A percentile compares a stretch with the other conserved stretches of the same genome.
These are phyloP conservation scores for Rosellinia necatrix DNA, from an alignment of 2,329 filamentous ascomycete genomes.

Conservation along the genomic window DNA sequence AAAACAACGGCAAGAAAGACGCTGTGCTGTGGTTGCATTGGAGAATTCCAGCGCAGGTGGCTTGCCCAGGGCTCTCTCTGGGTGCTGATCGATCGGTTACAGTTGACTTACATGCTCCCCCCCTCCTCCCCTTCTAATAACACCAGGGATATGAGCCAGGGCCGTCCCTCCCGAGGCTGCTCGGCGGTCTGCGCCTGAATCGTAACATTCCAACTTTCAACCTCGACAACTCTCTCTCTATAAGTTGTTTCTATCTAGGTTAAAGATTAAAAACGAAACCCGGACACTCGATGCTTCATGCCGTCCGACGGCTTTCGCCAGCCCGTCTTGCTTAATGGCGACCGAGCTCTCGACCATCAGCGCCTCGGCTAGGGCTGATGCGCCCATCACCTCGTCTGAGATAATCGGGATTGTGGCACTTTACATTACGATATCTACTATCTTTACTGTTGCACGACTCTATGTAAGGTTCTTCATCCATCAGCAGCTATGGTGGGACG, in stretches of 20 bases:
- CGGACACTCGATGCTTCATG: neutral
- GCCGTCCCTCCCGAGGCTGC: neutral
- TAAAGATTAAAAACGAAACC: too few relatives aligned
- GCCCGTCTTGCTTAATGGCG: slow-evolving; percentile 5
- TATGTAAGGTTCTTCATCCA: slow-evolving; percentile 31
- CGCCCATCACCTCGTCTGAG: slow-evolving; percentile 20
- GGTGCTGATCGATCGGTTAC: neutral
- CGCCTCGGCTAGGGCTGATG: slow-evolving; percentile 23
- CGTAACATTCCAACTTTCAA: too few relatives aligned
- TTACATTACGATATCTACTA: slow-evolving; percentile 39
- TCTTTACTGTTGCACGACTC: slow-evolving; percentile 28
- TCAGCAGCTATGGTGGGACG: slow-evolving; percentile 36
- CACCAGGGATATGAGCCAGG: neutral
- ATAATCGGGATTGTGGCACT: slow-evolving; percentile 25
- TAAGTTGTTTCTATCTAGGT: too few relatives aligned
- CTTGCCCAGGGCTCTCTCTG: neutral
- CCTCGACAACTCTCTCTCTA: too few relatives aligned
- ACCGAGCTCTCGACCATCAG: slow-evolving; percentile 13
- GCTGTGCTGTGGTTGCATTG: neutral
- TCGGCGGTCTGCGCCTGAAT: neutral
- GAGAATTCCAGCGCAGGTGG: neutral
- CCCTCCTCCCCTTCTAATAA: neutral
- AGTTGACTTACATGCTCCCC: neutral
- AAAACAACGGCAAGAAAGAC: too few relatives aligned
- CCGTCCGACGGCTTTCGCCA: neutral